A percentile compares a stretch with the other conserved stretches of the same genome.
phyloP scores from a whole-genome alignment of 1,284 basidiomycete genomes.

The Limonomyces culmigenus region DNA sequence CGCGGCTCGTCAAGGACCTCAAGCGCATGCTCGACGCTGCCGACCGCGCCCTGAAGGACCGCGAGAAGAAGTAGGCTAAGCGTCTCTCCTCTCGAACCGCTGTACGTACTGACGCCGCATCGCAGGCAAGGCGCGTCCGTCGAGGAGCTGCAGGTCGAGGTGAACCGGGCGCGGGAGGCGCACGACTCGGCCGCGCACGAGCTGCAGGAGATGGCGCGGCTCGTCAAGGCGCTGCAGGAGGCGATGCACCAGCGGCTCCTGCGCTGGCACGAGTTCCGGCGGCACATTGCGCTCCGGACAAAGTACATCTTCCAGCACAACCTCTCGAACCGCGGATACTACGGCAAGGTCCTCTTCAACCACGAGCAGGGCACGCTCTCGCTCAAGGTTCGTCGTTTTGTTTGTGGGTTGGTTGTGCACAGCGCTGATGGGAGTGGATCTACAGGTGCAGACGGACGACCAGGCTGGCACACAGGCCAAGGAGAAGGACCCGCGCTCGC shows the following conservation, averaged over 20 bases:
- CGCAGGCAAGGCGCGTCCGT: constrained; percentile 58
- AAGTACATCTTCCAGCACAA: constrained; percentile 72
- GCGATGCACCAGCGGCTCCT: constrained; percentile 50
- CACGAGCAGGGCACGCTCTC: constrained; percentile 53
- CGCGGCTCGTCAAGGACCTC: constrained; percentile 36
- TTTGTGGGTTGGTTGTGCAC: neutral
- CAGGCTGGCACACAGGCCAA: constrained; percentile 41
- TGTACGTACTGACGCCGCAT: constrained; percentile 4
- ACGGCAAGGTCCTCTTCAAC: constrained; percentile 73
- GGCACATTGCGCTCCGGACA: constrained; percentile 74
- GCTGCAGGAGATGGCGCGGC: constrained; percentile 35
- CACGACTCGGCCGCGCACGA: constrained; percentile 42
- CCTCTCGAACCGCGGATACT: constrained; percentile 74
- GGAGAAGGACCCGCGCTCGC: constrained; percentile 66
- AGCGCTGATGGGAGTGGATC: neutral
- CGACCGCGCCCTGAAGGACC: constrained; percentile 47
- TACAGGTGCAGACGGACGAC: constrained; percentile 63
- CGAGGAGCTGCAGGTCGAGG: constrained; percentile 58
- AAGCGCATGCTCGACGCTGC: constrained; percentile 46
- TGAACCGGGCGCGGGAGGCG: constrained; percentile 41
- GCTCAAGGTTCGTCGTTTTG: constrained; percentile 33
- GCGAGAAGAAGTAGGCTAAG: constrained; percentile 46
- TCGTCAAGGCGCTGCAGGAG: constrained; percentile 53
- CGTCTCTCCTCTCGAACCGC: neutral
- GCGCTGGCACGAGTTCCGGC: constrained; percentile 79